Evolutionary conservation across 164 flowering plant species (phyloP).

Genomic region (Magnolia sinica): DNA sequence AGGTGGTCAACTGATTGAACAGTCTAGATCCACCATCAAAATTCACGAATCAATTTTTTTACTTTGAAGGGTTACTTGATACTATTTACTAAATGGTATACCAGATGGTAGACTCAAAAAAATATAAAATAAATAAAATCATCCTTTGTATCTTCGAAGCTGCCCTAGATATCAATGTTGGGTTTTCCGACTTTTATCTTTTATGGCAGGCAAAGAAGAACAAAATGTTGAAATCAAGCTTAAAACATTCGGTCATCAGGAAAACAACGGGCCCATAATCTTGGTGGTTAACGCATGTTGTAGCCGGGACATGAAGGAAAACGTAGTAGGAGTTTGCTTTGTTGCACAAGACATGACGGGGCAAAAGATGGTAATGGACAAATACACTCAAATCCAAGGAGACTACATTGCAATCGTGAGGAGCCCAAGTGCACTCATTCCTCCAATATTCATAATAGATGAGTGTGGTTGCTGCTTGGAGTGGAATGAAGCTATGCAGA

Average conservation of each 20-base stretch:
- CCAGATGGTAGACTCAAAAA: neutral
- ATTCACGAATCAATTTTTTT: neutral
- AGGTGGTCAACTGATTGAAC: neutral
- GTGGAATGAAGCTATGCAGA: slow-evolving; percentile 78
- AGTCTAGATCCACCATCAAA: neutral
- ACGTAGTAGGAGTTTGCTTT: slow-evolving; percentile 66
- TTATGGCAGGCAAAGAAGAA: slow-evolving; percentile 64
- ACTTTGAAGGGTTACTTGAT: neutral
- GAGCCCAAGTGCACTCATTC: slow-evolving; percentile 62
- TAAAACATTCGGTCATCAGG: slow-evolving; percentile 43
- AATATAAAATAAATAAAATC: too few relatives aligned
- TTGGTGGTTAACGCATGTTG: slow-evolving; percentile 75
- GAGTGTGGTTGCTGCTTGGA: slow-evolving; percentile 60
- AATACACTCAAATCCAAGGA: slow-evolving; percentile 62
- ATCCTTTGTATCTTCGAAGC: neutral
- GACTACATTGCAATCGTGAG: slow-evolving; percentile 60
- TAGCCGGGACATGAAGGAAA: slow-evolving; percentile 49
- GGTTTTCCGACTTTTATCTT: neutral
- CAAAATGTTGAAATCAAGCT: slow-evolving; percentile 61
- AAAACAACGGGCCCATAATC: slow-evolving; percentile 37
- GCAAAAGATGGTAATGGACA: slow-evolving; percentile 57
- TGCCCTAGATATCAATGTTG: neutral
- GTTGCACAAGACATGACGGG: slow-evolving; percentile 73
- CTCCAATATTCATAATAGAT: slow-evolving; percentile 74
- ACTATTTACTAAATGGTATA: too few relatives aligned